phyloP scores from a whole-genome alignment of 306 rosid species.

The Vigna radiata region DNA sequence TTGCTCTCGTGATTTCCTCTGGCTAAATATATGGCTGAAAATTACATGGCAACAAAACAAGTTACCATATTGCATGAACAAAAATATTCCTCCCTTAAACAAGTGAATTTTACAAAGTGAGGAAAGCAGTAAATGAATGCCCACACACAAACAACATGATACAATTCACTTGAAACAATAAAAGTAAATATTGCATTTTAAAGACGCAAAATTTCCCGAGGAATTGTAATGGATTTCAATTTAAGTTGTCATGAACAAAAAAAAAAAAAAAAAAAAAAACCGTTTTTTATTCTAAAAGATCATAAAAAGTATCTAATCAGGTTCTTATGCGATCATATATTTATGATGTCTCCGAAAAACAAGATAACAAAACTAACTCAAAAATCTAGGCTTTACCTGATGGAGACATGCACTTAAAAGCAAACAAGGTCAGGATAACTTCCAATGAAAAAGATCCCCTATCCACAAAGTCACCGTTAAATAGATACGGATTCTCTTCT shows the following conservation, averaged over 20 bases:
- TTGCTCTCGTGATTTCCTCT: constrained; percentile 99
- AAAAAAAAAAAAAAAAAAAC: too few relatives aligned
- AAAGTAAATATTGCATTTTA: constrained; percentile 18
- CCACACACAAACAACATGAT: constrained; percentile 3
- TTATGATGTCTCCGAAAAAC: not conserved
- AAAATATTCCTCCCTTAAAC: constrained; percentile 3
- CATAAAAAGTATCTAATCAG: constrained; percentile 17
- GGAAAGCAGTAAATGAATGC: not conserved
- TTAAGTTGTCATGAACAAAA: not conserved
- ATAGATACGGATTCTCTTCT: constrained; percentile 97
- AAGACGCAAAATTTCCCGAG: not conserved
- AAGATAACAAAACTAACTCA: constrained; percentile 1
- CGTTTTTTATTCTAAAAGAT: constrained; percentile 8
- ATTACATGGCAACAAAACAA: constrained; percentile 31
- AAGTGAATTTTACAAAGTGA: not conserved
- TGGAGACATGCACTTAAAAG: constrained; percentile 97
- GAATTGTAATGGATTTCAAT: not conserved
- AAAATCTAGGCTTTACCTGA: constrained; percentile 68
- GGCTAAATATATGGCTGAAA: constrained; percentile 91
- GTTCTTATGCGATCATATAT: constrained; percentile 1
- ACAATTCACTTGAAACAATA: constrained; percentile 12
- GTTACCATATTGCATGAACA: not conserved
- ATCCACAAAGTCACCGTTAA: constrained; percentile 98
- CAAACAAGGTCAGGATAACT: constrained; percentile 96
- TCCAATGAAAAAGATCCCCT: constrained; percentile 98